Evolutionary conservation across 2,329 filamentous ascomycete species (phyloP).

Genomic region (Aureobasidium sp.): DNA sequence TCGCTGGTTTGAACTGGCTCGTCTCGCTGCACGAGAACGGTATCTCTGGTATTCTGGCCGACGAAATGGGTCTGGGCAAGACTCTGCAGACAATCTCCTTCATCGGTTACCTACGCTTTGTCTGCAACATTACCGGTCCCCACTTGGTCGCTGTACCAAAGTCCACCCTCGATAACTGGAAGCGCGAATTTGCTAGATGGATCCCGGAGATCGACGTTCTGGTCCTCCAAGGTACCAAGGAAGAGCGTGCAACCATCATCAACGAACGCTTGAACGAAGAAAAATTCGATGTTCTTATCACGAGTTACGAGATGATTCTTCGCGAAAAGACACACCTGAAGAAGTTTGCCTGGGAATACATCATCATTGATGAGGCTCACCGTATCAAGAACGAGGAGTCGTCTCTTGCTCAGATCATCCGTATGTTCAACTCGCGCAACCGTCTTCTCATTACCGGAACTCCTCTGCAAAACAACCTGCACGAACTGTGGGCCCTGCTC

Average conservation of each 20-base stretch:
- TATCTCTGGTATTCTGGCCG: slow-evolving; percentile 93
- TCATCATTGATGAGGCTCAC: slow-evolving; percentile 96
- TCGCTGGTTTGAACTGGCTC: slow-evolving; percentile 93
- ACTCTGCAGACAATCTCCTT: slow-evolving; percentile 97
- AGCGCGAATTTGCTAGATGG: slow-evolving; percentile 87
- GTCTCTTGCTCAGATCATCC: slow-evolving; percentile 90
- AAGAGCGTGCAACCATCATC: slow-evolving; percentile 81
- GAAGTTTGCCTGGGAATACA: slow-evolving; percentile 99
- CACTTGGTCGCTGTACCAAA: slow-evolving; percentile 91
- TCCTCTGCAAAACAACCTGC: slow-evolving; percentile 92
- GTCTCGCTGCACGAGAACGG: slow-evolving; percentile 97
- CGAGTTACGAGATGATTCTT: slow-evolving; percentile 97
- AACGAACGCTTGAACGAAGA: slow-evolving; percentile 86
- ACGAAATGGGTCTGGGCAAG: slow-evolving; percentile 98
- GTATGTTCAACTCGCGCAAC: slow-evolving; percentile 91
- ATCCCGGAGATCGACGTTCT: slow-evolving; percentile 92
- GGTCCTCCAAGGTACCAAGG: slow-evolving; percentile 89
- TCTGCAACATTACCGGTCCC: slow-evolving; percentile 81
- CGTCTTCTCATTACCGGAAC: slow-evolving; percentile 93
- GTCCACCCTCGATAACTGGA: slow-evolving; percentile 97
- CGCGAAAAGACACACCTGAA: slow-evolving; percentile 90
- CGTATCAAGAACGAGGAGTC: slow-evolving; percentile 99
- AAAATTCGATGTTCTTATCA: slow-evolving; percentile 96
- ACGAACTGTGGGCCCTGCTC: slow-evolving; percentile 93
- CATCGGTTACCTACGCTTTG: slow-evolving; percentile 84